Percentiles rank a stretch among this genome's conserved stretches.
Evolutionary conservation across 768 basidiomycete genomes (phyloP).

Genomic region (Boletus fagicola): DNA sequence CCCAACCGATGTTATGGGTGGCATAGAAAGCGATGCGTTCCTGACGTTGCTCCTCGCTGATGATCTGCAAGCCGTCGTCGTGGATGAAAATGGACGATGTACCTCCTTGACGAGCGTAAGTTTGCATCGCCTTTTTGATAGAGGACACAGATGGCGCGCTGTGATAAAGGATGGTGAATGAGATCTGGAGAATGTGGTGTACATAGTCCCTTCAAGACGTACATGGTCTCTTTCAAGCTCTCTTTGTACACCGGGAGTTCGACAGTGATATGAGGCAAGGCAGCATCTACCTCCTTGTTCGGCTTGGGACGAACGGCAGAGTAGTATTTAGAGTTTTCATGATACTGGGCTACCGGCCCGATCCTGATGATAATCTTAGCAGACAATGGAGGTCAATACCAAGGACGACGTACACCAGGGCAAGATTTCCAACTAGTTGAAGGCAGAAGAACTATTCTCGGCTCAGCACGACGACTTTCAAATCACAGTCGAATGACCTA

Average conservation of each 20-base stretch:
- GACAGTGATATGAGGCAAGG: constrained; percentile 72
- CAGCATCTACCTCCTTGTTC: constrained; percentile 58
- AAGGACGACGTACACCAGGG: constrained; percentile 48
- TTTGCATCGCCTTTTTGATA: constrained; percentile 60
- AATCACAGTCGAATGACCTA: constrained; percentile 31
- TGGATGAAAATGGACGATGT: constrained; percentile 56
- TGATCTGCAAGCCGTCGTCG: constrained; percentile 58
- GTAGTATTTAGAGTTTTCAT: constrained; percentile 82
- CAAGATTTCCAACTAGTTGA: constrained; percentile 62
- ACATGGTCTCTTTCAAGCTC: constrained; percentile 78
- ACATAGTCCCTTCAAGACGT: constrained; percentile 24
- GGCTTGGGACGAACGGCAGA: constrained; percentile 63
- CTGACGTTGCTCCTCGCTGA: constrained; percentile 46
- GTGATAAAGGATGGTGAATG: neutral
- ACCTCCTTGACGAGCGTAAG: constrained; percentile 66
- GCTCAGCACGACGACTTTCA: constrained; percentile 8
- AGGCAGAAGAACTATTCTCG: constrained; percentile 63
- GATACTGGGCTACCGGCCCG: constrained; percentile 82
- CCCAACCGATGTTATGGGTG: constrained; percentile 57
- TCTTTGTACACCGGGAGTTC: constrained; percentile 90
- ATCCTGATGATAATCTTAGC: constrained; percentile 41
- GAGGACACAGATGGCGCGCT: constrained; percentile 76
- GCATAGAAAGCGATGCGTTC: constrained; percentile 53
- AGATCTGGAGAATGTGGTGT: neutral
- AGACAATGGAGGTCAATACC: neutral